phyloP scores from a whole-genome alignment of 163 green algal species.

The Volvox carteri region DNA sequence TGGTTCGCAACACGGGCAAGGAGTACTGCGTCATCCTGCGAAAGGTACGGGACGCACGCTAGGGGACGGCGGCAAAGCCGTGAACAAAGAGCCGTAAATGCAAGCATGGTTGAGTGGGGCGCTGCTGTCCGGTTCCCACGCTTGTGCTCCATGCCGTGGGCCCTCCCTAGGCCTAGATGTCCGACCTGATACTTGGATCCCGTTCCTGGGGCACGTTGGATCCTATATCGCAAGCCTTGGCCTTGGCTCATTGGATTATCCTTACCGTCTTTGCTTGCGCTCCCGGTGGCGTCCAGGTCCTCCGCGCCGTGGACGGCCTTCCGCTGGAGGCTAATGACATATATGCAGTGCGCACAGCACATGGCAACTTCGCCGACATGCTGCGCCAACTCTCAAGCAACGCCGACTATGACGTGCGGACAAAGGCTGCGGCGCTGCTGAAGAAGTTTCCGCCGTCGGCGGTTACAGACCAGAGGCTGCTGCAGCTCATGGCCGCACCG shows the following conservation, averaged over 20 bases:
- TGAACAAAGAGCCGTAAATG: too few relatives aligned
- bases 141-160: too few relatives aligned
- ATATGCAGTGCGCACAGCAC: conserved; percentile 77
- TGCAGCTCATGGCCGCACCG: conserved; percentile 53
- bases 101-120: too few relatives aligned
- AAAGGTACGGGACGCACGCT: conserved; percentile 63
- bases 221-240: too few relatives aligned
- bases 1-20: conserved; percentile 61
- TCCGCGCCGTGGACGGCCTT: conserved; percentile 79
- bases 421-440: conserved; percentile 55
- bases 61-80: too few relatives aligned
- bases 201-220: too few relatives aligned
- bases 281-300: conserved; percentile 80
- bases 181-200: too few relatives aligned
- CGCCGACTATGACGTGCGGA: conserved; percentile 58
- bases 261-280: too few relatives aligned
- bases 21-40: conserved; percentile 75
- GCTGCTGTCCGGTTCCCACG: too few relatives aligned
- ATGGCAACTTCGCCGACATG: conserved; percentile 87
- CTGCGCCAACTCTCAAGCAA: conserved; percentile 72
- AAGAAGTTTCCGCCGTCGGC: conserved; percentile 59
- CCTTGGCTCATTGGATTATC: too few relatives aligned
- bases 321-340: conserved; percentile 83
- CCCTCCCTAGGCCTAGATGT: too few relatives aligned
- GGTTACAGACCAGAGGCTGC: conserved; percentile 46